Base-by-base conservation (phyloP, 1,284 basidiomycete species). In the Heliocybe sulcata region DNA sequence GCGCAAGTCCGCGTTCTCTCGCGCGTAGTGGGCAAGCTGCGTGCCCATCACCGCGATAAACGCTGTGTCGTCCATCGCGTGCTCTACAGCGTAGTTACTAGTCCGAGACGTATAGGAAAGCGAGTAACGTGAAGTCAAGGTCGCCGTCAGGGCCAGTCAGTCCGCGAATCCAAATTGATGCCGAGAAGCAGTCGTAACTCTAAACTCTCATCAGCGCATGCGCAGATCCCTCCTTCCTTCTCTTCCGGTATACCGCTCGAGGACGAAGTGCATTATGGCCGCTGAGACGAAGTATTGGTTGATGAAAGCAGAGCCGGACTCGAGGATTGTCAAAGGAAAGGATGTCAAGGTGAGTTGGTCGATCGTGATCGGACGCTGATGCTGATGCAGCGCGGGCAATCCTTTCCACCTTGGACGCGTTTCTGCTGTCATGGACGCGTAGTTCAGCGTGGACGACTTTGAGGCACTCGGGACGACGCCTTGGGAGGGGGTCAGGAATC, bases 361-460 rank as follows among this genome's bases (percentile, higher is more conserved):
- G 29, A 31, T 31, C 29, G 29, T 31, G 12, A 31, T 31, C 60
- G 45, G 35, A 57, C 35, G 55, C 11, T 53, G 29, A 42, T 33
- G 29, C 54, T 12, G 52, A 55, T 51, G 53, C 57, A n/a, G 54
- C 50, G 35, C 54, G 55, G 52, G 53, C 54, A 16, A 26, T 27
- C 56, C 51, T 14, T 23, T 22, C 35, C 35, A 14, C 35, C 47
- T 19, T 31, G 48, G 31, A 11, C 22, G 33, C 20, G 52, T 52
- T 51, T 33, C 51, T 27, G 16, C 2, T 33, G 42, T 53, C n/a
- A 23, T 31, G 29, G 29, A 38, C 55, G 57, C 53, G n/a, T 64
- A 94, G 92, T 96, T 96, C 67, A 92, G 90, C 55, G 83, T 95
- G 1, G 92, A 94, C 61, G 92, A 95, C 69, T 93, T 96, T 63